Evolutionary conservation across 2,329 filamentous ascomycete species (phyloP), one percentile per base, ranked within the genome.

Genomic region (Fusarium caatingaense): DNA sequence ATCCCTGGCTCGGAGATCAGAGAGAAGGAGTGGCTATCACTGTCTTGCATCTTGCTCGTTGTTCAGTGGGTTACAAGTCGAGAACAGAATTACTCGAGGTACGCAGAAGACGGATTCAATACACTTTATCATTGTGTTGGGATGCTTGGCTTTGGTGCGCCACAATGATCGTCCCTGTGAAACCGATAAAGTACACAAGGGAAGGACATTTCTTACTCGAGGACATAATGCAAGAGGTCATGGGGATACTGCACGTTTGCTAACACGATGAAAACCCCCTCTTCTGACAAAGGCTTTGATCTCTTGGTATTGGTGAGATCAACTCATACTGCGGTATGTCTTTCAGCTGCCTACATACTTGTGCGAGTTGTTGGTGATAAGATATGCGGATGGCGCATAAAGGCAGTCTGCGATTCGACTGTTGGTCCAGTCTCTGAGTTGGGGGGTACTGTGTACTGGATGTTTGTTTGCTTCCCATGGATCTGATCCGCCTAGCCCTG

Each of bases 1-100:
- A 69, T 55, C 40, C 67, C 77, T 20, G 66, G 60, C 44, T 74
- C 75, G 49, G 77, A 79, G n/a, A 74, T 58, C 41, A 77, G 56
- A 25, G 78, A 79, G 57, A 76, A 77, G 54, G 76, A 78, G 42
- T 56, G 64, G 32, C 72, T 66, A 50, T 75, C 69, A 56, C 72
- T 72, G 50, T 74, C 75, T 62, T 54, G 56, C 73, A 75, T 75
- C 34, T 57, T 70, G 53, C 34, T 18, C n/a, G 48, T 23, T 32
- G 21, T 25, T 18, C 16, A 12, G 28, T 16, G n/a, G n/a, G 20
- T 21, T 48, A 25, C 7, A 21, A 15, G 10, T 47, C 27, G 30
- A 30, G 42, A 37, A 59, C 41, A 20, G 27, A 32, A 46, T 34
- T 48, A 15, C 48, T 18, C 30, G n/a, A 56, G 46, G 20, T 48